Base-by-base conservation (phyloP, 2,329 filamentous ascomycete genomes). In the Golovinomyces cichoracearum region DNA sequence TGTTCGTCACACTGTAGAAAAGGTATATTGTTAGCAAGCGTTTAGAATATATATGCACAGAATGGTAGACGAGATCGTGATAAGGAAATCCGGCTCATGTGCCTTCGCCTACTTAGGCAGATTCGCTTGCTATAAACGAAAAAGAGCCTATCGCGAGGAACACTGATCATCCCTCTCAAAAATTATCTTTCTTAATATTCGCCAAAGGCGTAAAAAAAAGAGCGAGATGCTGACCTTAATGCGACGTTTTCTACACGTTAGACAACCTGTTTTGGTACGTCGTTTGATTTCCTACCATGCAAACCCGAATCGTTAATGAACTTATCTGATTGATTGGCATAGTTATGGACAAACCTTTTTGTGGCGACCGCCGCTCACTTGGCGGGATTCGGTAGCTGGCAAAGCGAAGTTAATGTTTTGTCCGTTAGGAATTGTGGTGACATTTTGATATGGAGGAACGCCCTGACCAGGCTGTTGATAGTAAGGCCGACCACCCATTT, bases 1-100 rank as follows among this genome's bases (percentile, higher is more conserved):
- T 76, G 78, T 70, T 98, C 90, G 73, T 95, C 90, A 67, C 90
- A 98, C 90, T 94, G 63, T 56, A 23, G 23, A 22, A 37, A 27
- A 22, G 45, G 27, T 17, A 23, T n/a, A 29, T 9, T 17, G 19
- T 45, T n/a, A 50, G 45, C 40, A 40, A n/a, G n/a, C 12, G 6
- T 33, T 17, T 12, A n/a, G 15, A 23, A 21, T 19, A 7, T 33
- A 23, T 19, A n/a, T n/a, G n/a, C 7, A 38, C 35, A 6, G 35
- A 38, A 41, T 49, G 26, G 29, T 38, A 38, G 46, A 37, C 22
- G 45, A 41, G 17, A 27, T 21, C 17, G 19, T 23, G 35, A 46
- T 33, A 44, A 25, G 38, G 53, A 53, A 53, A 48, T 55, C 55
- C 17, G n/a, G 42, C 42, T 57, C 59, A 59, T 59, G 58, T 57